Evolutionary conservation across 1,284 basidiomycete genomes (phyloP).

Genomic region (Boletus semigastroideus): DNA sequence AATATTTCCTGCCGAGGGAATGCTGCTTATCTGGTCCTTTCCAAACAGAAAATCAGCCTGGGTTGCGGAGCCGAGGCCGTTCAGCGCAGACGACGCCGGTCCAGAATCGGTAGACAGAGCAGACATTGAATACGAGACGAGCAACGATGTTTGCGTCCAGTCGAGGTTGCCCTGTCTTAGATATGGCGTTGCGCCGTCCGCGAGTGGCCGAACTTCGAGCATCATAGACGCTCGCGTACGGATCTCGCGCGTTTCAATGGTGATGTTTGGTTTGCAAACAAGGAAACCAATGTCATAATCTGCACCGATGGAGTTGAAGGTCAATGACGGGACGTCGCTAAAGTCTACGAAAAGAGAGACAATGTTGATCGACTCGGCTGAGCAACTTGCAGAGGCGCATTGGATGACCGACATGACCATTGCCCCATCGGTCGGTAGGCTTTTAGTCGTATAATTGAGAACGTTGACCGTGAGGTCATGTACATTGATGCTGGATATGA

Average conservation of each 20-base stretch:
- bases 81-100: conserved; percentile 1
- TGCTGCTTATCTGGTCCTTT: conserved; percentile 1
- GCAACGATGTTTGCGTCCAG: conserved; percentile 16
- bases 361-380: conserved; percentile 6
- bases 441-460: conserved; percentile 10
- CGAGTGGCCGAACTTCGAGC: conserved; percentile 7
- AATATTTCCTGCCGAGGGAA: background rate
- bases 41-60: conserved; percentile 13
- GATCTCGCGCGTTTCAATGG: conserved; percentile 22
- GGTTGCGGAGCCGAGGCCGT: conserved; percentile 11
- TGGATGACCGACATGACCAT: conserved; percentile 15
- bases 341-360: conserved; percentile 11
- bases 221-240: conserved; percentile 10
- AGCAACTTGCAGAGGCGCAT: conserved; percentile 10
- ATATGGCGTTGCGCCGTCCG: background rate
- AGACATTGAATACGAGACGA: conserved; percentile 11
- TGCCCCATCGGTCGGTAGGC: conserved; percentile 12
- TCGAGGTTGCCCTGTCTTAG: conserved; percentile 12
- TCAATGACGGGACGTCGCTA: conserved; percentile 8
- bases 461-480: conserved; percentile 8
- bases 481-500: conserved; percentile 12
- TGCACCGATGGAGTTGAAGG: conserved; percentile 3
- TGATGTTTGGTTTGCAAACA: conserved; percentile 23
- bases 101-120: conserved; percentile 8
- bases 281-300: conserved; percentile 20